These are phyloP conservation scores for Eimeria acervulina DNA, from an alignment of 169 alveolate genomes.

Conservation along the genomic window DNA sequence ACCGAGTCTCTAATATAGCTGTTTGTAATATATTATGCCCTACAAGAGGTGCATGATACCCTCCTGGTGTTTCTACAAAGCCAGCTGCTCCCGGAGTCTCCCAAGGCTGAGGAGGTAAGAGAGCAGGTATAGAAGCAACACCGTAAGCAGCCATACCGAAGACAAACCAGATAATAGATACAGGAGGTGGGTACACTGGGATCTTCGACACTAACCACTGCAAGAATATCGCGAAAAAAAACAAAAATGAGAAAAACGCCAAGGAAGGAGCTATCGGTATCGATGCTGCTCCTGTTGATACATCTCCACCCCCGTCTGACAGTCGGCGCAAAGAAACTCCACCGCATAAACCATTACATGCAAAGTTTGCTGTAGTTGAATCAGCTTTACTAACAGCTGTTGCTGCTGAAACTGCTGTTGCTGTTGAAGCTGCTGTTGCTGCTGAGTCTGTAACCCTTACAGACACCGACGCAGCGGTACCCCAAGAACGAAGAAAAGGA, in stretches of 20 bases:
- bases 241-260: slow-evolving; percentile 74
- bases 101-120: slow-evolving; percentile 59
- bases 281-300: neutral
- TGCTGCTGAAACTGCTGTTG: neutral
- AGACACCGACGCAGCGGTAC: no score
- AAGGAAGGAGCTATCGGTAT: slow-evolving; percentile 68
- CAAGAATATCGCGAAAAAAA: slow-evolving; percentile 78
- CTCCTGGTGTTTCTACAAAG: neutral
- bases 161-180: slow-evolving; percentile 83
- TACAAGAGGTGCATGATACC: neutral
- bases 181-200: slow-evolving; percentile 83
- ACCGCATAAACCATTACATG: no score
- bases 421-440: slow-evolving; percentile 5
- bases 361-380: neutral
- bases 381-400: neutral
- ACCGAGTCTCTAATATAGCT: slow-evolving; percentile 81
- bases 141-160: slow-evolving; percentile 83
- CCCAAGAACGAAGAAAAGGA: no score
- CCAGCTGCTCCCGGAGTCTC: neutral
- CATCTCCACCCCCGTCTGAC: neutral
- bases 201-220: slow-evolving; percentile 84
- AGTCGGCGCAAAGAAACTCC: neutral
- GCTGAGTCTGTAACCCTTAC: neutral
- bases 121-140: slow-evolving; percentile 51
- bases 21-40: slow-evolving; percentile 74